Evolutionary conservation across 345 rosid genomes (phyloP).

Genomic region (Rubroshorea leprosula): DNA sequence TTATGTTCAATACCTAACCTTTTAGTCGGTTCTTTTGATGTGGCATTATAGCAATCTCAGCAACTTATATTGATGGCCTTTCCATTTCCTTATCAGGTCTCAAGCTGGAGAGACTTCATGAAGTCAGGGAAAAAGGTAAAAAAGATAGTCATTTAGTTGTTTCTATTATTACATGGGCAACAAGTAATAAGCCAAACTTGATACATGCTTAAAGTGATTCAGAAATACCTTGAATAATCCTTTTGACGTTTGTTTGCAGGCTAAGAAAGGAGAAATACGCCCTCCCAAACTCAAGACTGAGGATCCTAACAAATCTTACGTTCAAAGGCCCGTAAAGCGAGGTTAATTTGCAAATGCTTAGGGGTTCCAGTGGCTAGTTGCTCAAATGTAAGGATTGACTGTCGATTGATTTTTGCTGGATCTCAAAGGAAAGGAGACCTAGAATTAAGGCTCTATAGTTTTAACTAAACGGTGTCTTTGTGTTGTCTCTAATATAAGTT

Average conservation of each 20-base stretch:
- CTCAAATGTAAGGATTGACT: no score
- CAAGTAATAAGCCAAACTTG: no score
- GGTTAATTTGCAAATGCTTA: conserved; percentile 51
- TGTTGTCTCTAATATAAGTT: no score
- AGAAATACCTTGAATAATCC: not conserved
- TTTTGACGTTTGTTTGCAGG: conserved; percentile 33
- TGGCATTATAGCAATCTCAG: no score
- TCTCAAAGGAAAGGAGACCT: no score
- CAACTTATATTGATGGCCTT: not conserved
- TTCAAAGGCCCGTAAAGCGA: conserved; percentile 88
- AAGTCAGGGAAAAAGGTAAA: conserved; percentile 87
- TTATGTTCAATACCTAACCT: no score
- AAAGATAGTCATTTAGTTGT: not conserved
- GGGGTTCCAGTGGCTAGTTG: not conserved
- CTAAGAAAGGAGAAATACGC: conserved; percentile 82
- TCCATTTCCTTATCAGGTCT: conserved; percentile 42
- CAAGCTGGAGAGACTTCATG: conserved; percentile 95
- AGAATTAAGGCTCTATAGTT: no score
- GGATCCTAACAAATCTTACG: conserved; percentile 96
- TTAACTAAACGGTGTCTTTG: no score
- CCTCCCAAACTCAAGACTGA: conserved; percentile 97
- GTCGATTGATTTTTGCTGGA: no score
- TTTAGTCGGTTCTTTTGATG: no score
- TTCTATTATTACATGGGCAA: not conserved
- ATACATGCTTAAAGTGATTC: not conserved